These are phyloP conservation scores for Lablab purpureus DNA, from an alignment of 306 rosid species.

Conservation along the genomic window DNA sequence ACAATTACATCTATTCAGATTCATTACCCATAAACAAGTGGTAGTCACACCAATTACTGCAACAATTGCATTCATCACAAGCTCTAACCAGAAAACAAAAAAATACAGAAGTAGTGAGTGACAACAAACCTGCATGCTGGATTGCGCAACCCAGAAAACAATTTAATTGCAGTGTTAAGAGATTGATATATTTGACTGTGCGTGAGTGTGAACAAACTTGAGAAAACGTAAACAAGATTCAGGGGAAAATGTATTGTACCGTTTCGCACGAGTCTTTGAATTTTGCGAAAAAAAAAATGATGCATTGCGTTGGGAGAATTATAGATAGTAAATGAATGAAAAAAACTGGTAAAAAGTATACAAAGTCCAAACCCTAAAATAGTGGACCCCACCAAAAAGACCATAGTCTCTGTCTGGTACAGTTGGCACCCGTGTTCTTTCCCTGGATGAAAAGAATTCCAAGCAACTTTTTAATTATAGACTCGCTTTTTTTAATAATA, in stretches of 20 bases:
- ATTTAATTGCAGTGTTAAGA: slow-evolving; percentile 39
- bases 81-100: neutral
- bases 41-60: neutral
- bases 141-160: neutral
- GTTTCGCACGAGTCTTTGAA: slow-evolving; percentile 2
- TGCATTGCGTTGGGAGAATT: neutral
- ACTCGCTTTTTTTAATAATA: too few relatives aligned
- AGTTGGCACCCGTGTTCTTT: slow-evolving; percentile 1
- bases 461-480: too few relatives aligned
- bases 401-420: neutral
- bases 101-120: neutral
- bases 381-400: slow-evolving; percentile 4
- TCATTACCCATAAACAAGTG: neutral
- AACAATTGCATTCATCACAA: slow-evolving; percentile 21
- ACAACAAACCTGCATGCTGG: slow-evolving; percentile 70
- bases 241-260: neutral
- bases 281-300: slow-evolving; percentile 11
- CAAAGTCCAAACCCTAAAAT: slow-evolving; percentile 41
- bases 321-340: slow-evolving; percentile 29
- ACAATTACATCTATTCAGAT: slow-evolving; percentile 4
- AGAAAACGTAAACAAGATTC: neutral
- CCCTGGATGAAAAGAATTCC: neutral
- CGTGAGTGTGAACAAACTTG: slow-evolving; percentile 1
- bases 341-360: neutral
- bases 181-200: neutral